Base-by-base conservation (phyloP, 2,329 filamentous ascomycete genomes). In the Trematosphaeria pertusa region DNA sequence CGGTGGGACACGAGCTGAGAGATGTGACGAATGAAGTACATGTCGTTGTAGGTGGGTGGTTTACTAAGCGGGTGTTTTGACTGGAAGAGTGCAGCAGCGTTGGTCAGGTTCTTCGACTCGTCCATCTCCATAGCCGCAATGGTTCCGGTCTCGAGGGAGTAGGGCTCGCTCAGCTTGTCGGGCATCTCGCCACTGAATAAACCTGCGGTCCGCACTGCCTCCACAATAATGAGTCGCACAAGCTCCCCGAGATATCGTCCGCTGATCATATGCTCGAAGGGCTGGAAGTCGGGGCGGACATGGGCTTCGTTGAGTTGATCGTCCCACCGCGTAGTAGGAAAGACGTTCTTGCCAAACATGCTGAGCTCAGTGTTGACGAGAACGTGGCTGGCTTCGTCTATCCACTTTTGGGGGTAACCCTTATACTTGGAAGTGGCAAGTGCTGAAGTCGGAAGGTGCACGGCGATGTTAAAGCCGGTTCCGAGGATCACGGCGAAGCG, bases 281-380 rank as follows among this genome's bases (percentile, higher is more conserved):
- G 84, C 56, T 87, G 84, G 55, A 86, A 87, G 66, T 85, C 81
- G 0, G 84, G 84, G 8, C 78, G 72, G 12, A 78, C 60, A 58
- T 87, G 84, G 5, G 75, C 76, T 20, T 71, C 66, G 64, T 86
- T 86, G 37, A 87, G 72, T 21, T 76, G 59, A 6, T 85, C 81
- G 54, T 87, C 84, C 83, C 83, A 87, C 11, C 79, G 74, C 5
- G 83, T 85, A 55, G 76, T 78, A 1, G 82, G 81, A 28, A 85
- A 74, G 20, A 85, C 75, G 17, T 78, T 73, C 47, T 82, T 78
- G 37, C 81, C 84, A 53, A 86, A 86, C 83, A 87, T 86, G 72
- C 83, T 85, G 57, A 86, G 73, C 62, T 87, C 84, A 6, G 81
- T 86, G 63, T 87, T 87, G 58, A 86, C 78, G 41, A 87, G 80